phyloP scores from a whole-genome alignment of 2,329 filamentous ascomycete genomes.

The Trichoderma sp. region DNA sequence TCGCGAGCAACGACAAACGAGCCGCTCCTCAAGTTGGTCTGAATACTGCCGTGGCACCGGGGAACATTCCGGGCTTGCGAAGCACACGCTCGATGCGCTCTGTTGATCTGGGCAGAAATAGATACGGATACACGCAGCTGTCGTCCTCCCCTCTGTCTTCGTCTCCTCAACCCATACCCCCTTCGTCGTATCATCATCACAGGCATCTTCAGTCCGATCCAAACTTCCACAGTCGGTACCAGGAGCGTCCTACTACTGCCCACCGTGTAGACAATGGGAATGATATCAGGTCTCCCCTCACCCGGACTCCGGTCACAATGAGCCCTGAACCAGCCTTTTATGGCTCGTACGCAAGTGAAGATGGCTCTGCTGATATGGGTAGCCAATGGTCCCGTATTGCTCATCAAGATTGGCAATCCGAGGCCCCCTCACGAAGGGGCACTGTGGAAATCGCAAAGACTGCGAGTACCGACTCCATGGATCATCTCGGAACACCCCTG shows the following conservation, averaged over 20 bases:
- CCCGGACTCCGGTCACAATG: not conserved
- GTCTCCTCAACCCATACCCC: constrained; percentile 37
- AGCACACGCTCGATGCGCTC: constrained; percentile 51
- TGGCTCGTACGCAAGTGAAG: constrained; percentile 24
- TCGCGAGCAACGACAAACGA: constrained; percentile 63
- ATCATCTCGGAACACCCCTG: constrained; percentile 50
- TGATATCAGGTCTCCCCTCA: constrained; percentile 4
- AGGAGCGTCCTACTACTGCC: constrained; percentile 51
- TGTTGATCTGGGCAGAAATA: constrained; percentile 39
- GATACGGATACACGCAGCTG: constrained; percentile 31
- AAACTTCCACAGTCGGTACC: constrained; percentile 41
- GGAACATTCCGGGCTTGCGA: constrained; percentile 53
- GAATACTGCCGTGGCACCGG: constrained; percentile 62
- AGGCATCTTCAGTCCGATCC: constrained; percentile 48
- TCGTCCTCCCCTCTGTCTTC: constrained; percentile 44
- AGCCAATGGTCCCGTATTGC: constrained; percentile 39
- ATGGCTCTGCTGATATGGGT: constrained; percentile 13
- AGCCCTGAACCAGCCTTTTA: constrained; percentile 6
- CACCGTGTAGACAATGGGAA: constrained; percentile 39
- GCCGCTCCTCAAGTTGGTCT: constrained; percentile 64
- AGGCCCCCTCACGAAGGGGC: constrained; percentile 41
- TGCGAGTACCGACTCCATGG: constrained; percentile 55
- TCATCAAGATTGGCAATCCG: constrained; percentile 44
- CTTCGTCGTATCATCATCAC: constrained; percentile 36
- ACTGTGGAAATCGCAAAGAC: constrained; percentile 50